phyloP scores from a whole-genome alignment of 2,329 filamentous ascomycete genomes.

The Phialophora macrospora region DNA sequence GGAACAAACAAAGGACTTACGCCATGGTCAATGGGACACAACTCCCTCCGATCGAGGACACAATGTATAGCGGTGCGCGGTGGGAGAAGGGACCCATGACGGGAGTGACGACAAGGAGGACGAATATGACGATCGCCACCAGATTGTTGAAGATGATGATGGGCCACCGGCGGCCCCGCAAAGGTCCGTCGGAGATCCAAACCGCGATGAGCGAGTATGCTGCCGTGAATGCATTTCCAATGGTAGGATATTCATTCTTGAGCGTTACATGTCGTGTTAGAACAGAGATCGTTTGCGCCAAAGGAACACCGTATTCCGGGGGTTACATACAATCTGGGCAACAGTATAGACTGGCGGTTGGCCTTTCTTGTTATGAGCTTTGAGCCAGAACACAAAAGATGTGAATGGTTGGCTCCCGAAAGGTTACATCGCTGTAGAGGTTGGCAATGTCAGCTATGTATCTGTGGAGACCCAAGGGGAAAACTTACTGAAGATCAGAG shows the following conservation, averaged over 20 bases:
- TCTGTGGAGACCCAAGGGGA: background rate
- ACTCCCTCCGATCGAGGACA: slow-evolving; percentile 24
- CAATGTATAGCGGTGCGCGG: slow-evolving; percentile 30
- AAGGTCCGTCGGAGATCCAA: slow-evolving; percentile 29
- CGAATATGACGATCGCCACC: slow-evolving; percentile 25
- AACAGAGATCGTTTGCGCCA: background rate
- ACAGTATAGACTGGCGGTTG: slow-evolving; percentile 26
- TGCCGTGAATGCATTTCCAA: slow-evolving; percentile 28
- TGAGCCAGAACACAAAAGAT: slow-evolving; percentile 31
- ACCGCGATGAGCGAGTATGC: slow-evolving; percentile 26
- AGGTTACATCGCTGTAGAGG: slow-evolving; percentile 22
- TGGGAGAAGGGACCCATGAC: slow-evolving; percentile 30
- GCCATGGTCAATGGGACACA: slow-evolving; percentile 32
- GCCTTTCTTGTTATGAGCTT: slow-evolving; percentile 33
- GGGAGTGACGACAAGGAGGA: slow-evolving; percentile 26
- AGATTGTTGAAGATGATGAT: slow-evolving; percentile 29
- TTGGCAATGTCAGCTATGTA: no score
- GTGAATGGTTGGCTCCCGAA: slow-evolving; percentile 27
- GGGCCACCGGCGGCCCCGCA: slow-evolving; percentile 28
- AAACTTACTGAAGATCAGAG: slow-evolving; percentile 31
- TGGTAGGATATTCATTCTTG: slow-evolving; percentile 31
- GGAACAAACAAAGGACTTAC: slow-evolving; percentile 16
- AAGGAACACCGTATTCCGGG: no score
- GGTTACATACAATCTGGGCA: slow-evolving; percentile 26
- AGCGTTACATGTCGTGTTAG: background rate